Percentiles rank a stretch among this genome's conserved stretches.
Conservation (phyloP, 2,329 filamentous ascomycete genomes). For the Knufia fluminis region DNA sequence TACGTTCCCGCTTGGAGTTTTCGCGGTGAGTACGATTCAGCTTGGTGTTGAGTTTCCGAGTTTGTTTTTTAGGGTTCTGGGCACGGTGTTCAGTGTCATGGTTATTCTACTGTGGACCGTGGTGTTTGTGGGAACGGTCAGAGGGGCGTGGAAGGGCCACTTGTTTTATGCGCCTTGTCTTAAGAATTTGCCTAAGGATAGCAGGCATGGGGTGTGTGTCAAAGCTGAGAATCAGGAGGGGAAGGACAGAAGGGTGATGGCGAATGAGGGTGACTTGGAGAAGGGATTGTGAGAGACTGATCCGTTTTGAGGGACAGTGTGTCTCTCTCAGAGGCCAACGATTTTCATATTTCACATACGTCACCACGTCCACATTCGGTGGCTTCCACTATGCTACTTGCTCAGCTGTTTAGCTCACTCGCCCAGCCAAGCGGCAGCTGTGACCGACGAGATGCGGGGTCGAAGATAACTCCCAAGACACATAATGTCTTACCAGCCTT, state of each 20-base stretch:
- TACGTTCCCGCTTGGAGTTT: slow-evolving; percentile 51
- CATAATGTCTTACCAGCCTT: too few species aligned
- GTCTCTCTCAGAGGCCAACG: too few species aligned
- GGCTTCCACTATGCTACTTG: too few species aligned
- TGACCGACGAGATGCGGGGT: too few species aligned
- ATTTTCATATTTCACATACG: too few species aligned
- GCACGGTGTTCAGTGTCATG: slow-evolving; percentile 44
- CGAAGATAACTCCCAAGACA: too few species aligned
- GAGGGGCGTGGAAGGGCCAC: slow-evolving; percentile 39
- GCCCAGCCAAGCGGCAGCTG: too few species aligned
- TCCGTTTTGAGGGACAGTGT: too few species aligned
- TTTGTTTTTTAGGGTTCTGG: slow-evolving; percentile 47
- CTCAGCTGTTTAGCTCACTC: too few species aligned
- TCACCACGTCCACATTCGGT: too few species aligned
- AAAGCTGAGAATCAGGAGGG: neutral
- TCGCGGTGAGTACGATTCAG: slow-evolving; percentile 37
- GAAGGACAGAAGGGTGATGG: neutral
- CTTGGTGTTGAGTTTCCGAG: slow-evolving; percentile 45
- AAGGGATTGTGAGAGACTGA: neutral
- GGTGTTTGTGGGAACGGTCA: slow-evolving; percentile 42
- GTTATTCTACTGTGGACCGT: slow-evolving; percentile 50
- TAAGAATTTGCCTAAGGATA: slow-evolving; percentile 25
- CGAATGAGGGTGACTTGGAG: neutral
- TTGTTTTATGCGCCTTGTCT: slow-evolving; percentile 49
- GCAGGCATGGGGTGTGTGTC: neutral